These are phyloP conservation scores for Vigna unguiculata DNA, from an alignment of 306 rosid genomes.

Conservation along the genomic window DNA sequence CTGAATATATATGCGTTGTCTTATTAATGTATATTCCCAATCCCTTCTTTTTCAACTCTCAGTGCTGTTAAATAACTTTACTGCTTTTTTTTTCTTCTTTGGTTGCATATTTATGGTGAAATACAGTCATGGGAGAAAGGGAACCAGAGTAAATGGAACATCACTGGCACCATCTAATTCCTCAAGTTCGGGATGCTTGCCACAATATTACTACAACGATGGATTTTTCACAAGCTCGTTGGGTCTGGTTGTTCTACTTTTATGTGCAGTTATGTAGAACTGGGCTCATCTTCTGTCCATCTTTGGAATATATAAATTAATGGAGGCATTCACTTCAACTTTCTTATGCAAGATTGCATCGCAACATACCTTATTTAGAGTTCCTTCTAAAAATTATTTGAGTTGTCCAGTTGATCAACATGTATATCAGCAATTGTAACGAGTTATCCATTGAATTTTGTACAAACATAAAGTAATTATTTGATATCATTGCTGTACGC, in stretches of 20 bases:
- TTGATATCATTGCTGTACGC: constrained; percentile 51
- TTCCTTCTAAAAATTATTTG: constrained; percentile 51
- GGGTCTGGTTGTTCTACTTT: constrained; percentile 52
- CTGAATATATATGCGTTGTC: not conserved
- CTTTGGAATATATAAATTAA: constrained; percentile 38
- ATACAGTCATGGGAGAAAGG: constrained; percentile 66
- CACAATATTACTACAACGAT: constrained; percentile 52
- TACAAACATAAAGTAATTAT: constrained; percentile 57
- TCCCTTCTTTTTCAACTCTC: not conserved
- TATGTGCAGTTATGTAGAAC: constrained; percentile 59
- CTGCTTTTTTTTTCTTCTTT: not conserved
- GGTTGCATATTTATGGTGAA: constrained; percentile 42
- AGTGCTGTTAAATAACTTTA: constrained; percentile 6
- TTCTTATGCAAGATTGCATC: constrained; percentile 48
- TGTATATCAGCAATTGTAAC: constrained; percentile 53
- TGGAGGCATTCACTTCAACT: constrained; percentile 42
- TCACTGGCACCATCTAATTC: constrained; percentile 77
- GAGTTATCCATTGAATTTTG: constrained; percentile 53
- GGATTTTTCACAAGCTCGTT: constrained; percentile 59
- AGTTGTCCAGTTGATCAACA: constrained; percentile 50
- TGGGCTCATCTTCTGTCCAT: constrained; percentile 34
- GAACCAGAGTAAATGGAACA: constrained; percentile 63
- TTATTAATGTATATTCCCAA: not conserved
- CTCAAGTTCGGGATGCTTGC: constrained; percentile 62
- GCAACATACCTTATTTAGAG: constrained; percentile 70